Percentiles rank a stretch among this genome's conserved stretches.
Conservation (phyloP, 192 early-diverging fungal genomes). For the Neocallimastix lanati region DNA sequence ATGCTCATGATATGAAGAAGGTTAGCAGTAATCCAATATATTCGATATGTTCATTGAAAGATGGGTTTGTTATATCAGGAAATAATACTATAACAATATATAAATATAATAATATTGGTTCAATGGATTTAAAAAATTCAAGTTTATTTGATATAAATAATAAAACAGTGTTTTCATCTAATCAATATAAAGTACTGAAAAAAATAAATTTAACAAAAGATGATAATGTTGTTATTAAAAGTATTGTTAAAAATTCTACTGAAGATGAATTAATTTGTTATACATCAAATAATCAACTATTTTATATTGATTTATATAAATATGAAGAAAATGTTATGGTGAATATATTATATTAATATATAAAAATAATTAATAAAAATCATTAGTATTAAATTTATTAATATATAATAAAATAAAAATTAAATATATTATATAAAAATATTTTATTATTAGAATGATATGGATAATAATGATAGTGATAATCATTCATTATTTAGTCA, state of each 20-base stretch:
- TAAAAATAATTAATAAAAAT: constrained; percentile 1
- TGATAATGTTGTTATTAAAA: constrained; percentile 9
- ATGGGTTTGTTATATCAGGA: neutral
- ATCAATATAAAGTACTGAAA: constrained; percentile 1
- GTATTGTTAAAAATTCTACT: constrained; percentile 18
- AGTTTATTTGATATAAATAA: neutral
- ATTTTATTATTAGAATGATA: neutral
- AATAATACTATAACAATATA: neutral
- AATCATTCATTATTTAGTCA: constrained; percentile 17
- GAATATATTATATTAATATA: neutral
- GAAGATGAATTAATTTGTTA: constrained; percentile 25
- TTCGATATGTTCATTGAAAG: neutral
- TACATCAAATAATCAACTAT: constrained; percentile 21
- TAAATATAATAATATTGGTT: neutral
- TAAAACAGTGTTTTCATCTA: neutral
- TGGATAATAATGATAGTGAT: too few species aligned
- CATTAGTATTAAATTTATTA: neutral
- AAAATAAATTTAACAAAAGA: constrained; percentile 20
- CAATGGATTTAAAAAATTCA: neutral
- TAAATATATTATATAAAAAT: too few species aligned
- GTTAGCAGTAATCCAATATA: neutral
- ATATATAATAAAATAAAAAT: neutral
- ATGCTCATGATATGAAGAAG: neutral
- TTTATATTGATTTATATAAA: constrained; percentile 2
- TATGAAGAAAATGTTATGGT: neutral